Base-by-base conservation (phyloP, 306 rosid species). In the Glycine tomentella region DNA sequence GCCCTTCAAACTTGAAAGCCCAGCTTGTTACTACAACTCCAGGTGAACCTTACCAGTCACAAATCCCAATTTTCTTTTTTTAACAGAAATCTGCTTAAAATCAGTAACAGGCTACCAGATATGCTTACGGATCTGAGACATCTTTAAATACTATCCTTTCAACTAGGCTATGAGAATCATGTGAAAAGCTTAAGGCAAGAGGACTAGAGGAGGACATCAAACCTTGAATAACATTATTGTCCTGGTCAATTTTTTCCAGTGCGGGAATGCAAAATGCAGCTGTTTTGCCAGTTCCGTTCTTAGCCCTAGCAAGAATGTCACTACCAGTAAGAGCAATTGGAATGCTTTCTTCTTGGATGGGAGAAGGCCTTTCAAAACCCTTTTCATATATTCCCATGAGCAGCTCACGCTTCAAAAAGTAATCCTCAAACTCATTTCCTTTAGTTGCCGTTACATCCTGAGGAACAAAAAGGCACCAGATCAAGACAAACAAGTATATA, bases 371-470 rank as follows among this genome's bases (percentile, higher is more conserved):
- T 86, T 96, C 99, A 80, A 96, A 96, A 51, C 99, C 99, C 88
- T 96, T 96, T 89, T 96, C 99, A 78, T 96, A 96, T 69, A 96
- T 93, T 81, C 99, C 99, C 99, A 96, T 96, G 70, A 93, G 97
- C 84, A 96, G 89, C 85, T 96, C 99, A 13, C 99, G 99, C 83
- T 96, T 96, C 89, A 96, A 74, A 90, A 96, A 96, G 83, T 96
- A 96, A 85, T 96, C 99, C 89, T 92, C 99, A 79, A 96, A 96
- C 80, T 96, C 99, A 82, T 96, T 96, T 86, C 99, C 99, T 81
- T 93, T 96, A n/a, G 99, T 96, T 75, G 99, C 99, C 5, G 99
- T 96, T 74, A 96, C 99, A 87, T 96, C 99, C 99, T 96, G 87
- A 15, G 36, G 61, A 72, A 56, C 42, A 80, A 84, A 63, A 51